Percentiles rank a stretch among this genome's conserved stretches.
These are phyloP conservation scores for Orbilia brochopaga DNA, from an alignment of 2,329 filamentous ascomycete genomes.

Conservation along the genomic window DNA sequence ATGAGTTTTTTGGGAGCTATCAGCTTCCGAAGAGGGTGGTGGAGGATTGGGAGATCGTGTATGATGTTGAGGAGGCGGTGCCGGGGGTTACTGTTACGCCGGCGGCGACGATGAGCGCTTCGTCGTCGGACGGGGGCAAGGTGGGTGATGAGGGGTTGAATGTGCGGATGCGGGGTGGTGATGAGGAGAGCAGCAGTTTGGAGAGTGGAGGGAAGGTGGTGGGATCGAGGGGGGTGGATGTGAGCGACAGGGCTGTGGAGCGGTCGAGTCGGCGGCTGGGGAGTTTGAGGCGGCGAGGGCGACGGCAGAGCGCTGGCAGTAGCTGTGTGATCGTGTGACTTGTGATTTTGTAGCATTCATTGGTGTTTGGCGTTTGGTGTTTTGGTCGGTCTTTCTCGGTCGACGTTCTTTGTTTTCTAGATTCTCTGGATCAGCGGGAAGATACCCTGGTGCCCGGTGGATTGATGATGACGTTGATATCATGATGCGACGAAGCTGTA, in stretches of 20 bases:
- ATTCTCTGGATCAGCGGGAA: too few species aligned
- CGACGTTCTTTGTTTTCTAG: background rate
- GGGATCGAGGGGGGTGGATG: background rate
- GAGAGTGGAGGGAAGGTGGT: background rate
- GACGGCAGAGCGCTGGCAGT: background rate
- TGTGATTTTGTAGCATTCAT: background rate
- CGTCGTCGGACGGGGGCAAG: background rate
- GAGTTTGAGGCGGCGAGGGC: background rate
- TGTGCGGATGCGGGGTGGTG: constrained; percentile 2
- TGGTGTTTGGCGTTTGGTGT: background rate
- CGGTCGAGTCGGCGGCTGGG: constrained; percentile 24
- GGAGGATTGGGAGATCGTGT: constrained; percentile 46
- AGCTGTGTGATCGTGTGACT: background rate
- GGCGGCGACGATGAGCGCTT: background rate
- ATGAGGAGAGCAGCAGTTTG: constrained; percentile 14
- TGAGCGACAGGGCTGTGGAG: constrained; percentile 6
- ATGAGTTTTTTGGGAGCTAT: constrained; percentile 46
- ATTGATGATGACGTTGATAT: too few species aligned
- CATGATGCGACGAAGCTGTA: too few species aligned
- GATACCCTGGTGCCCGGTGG: too few species aligned
- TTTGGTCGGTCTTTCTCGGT: background rate
- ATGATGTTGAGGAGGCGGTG: constrained; percentile 24
- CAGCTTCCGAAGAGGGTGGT: constrained; percentile 34
- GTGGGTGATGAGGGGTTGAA: too few species aligned
- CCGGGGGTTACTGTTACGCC: background rate